These are phyloP conservation scores for Pichia kluyveri DNA, from an alignment of 805 yeast genomes.

Conservation along the genomic window DNA sequence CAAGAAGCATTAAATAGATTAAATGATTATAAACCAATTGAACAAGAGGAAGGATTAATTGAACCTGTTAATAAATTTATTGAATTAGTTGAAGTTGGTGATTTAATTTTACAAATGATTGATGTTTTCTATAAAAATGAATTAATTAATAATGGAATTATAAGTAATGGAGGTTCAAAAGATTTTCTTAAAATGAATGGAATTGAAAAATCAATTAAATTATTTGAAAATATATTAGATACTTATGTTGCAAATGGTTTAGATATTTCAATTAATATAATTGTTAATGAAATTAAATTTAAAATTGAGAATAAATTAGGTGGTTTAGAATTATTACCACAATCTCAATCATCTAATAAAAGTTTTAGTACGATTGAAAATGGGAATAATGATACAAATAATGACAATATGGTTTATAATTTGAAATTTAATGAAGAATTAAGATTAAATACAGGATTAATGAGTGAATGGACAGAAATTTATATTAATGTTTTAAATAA, in stretches of 20 bases:
- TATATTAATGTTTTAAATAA: conserved; percentile 55
- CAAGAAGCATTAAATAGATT: conserved; percentile 67
- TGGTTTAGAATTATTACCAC: background rate
- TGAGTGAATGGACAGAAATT: conserved; percentile 55
- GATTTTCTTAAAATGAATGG: conserved; percentile 76
- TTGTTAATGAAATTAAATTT: conserved; percentile 59
- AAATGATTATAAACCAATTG: conserved; percentile 60
- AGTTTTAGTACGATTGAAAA: background rate
- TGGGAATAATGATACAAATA: background rate
- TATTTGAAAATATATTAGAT: conserved; percentile 74
- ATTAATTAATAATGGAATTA: conserved; percentile 44
- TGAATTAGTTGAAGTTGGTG: conserved; percentile 88
- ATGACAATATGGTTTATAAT: conserved; percentile 7
- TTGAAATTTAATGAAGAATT: conserved; percentile 9
- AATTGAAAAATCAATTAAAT: conserved; percentile 49
- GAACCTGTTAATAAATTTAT: conserved; percentile 84
- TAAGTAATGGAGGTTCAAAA: conserved; percentile 35
- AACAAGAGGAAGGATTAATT: conserved; percentile 30
- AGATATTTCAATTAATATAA: conserved; percentile 83
- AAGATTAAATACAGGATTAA: conserved; percentile 20
- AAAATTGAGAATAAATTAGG: conserved; percentile 11
- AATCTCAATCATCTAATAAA: background rate
- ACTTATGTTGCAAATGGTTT: conserved; percentile 88
- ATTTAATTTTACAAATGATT: conserved; percentile 84
- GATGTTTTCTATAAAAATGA: conserved; percentile 88